Conservation (phyloP, 352 stramenopile species). For the Aphanomyces euteiches region DNA sequence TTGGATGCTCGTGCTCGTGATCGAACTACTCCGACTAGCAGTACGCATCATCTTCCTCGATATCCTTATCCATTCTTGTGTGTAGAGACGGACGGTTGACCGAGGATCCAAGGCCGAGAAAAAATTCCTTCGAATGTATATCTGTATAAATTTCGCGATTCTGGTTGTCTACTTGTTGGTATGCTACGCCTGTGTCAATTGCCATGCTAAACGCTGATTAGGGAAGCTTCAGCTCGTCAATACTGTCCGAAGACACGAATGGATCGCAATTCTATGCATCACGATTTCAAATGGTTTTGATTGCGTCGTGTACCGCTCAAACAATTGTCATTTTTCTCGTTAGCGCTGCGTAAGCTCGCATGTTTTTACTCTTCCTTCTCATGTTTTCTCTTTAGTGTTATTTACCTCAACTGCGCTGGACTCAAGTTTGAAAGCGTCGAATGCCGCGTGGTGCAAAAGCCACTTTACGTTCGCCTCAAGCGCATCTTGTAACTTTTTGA, state of each 20-base stretch:
- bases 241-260: too few relatives aligned
- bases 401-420: slow-evolving; percentile 42
- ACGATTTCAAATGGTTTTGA: slow-evolving; percentile 4
- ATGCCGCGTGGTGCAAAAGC: slow-evolving; percentile 44
- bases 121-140: slow-evolving; percentile 1
- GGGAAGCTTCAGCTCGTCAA: too few relatives aligned
- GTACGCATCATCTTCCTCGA: not conserved
- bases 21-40: slow-evolving; percentile 15
- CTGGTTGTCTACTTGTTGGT: slow-evolving; percentile 17
- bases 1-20: slow-evolving; percentile 26
- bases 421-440: slow-evolving; percentile 53
- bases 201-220: not conserved
- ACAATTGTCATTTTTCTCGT: slow-evolving; percentile 11
- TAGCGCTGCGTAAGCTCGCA: not conserved
- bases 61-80: not conserved
- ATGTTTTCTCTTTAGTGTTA: not conserved
- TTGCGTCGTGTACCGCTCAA: slow-evolving; percentile 3
- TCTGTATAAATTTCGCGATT: not conserved
- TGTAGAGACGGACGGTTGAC: slow-evolving; percentile 27
- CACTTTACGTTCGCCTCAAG: slow-evolving; percentile 56
- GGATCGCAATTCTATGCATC: not conserved
- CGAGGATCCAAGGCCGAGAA: slow-evolving; percentile 13
- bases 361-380: not conserved
- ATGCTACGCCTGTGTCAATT: not conserved
- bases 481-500: slow-evolving; percentile 47